Conservation (phyloP, 768 basidiomycete genomes). For the Calocera viscosa region DNA sequence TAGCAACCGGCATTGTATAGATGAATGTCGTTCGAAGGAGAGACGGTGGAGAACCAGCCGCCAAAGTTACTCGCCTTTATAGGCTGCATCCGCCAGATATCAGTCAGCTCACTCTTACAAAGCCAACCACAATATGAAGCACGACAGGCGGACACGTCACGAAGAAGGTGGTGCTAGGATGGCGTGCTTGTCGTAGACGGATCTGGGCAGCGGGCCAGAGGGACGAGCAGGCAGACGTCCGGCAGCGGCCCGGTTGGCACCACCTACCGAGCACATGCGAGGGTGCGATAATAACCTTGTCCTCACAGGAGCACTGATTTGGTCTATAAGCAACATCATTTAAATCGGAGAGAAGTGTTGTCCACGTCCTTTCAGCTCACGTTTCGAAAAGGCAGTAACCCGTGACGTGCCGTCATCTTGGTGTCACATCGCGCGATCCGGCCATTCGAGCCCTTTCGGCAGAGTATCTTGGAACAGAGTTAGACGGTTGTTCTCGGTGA, state of each 20-base stretch:
- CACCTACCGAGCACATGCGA: too few species aligned
- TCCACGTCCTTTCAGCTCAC: background rate
- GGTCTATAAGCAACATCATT: too few species aligned
- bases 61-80: background rate
- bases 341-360: background rate
- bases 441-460: too few species aligned
- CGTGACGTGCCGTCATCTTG: background rate
- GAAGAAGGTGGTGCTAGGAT: background rate
- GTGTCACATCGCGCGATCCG: slow-evolving; percentile 6
- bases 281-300: too few species aligned
- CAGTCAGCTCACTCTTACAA: background rate
- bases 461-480: too few species aligned
- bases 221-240: too few species aligned
- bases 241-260: too few species aligned
- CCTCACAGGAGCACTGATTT: too few species aligned
- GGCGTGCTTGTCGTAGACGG: background rate
- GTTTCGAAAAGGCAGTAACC: background rate
- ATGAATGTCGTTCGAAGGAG: background rate
- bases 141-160: background rate
- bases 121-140: background rate
- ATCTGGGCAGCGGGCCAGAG: too few species aligned
- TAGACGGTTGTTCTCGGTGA: too few species aligned
- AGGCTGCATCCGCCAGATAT: background rate
- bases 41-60: background rate
- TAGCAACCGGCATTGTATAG: background rate